Percentiles rank a stretch among this genome's conserved stretches.
phyloP scores from a whole-genome alignment of 2,329 filamentous ascomycete species.

The Apiospora rasikravindrae region DNA sequence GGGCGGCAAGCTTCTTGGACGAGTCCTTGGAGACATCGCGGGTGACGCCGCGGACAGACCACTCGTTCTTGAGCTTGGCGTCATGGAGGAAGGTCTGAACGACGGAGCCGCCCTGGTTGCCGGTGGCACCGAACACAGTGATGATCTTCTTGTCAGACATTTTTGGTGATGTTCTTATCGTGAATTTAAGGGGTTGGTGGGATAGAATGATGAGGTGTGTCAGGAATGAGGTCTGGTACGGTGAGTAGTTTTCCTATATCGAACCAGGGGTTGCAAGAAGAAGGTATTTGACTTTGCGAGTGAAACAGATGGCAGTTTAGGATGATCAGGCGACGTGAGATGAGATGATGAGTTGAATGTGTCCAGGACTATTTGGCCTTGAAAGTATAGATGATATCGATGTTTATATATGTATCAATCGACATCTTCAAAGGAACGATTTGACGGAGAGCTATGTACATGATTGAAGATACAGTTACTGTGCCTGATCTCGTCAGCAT shows the following conservation, averaged over 20 bases:
- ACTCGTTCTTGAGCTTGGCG: slow-evolving; percentile 50
- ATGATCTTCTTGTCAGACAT: slow-evolving; percentile 49
- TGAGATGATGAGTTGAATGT: neutral
- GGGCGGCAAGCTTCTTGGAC: slow-evolving; percentile 48
- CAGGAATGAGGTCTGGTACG: neutral
- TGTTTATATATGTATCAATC: neutral
- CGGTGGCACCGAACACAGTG: slow-evolving; percentile 64
- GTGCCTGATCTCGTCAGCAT: neutral
- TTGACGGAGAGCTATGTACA: neutral
- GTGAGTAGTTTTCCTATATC: neutral
- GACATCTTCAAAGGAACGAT: neutral
- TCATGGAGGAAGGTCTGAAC: slow-evolving; percentile 47
- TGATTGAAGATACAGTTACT: neutral
- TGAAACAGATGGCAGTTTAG: neutral
- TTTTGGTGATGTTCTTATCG: neutral
- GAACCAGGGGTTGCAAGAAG: no score
- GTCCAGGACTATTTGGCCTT: neutral
- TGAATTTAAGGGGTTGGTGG: neutral
- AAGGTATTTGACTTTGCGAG: neutral
- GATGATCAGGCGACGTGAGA: neutral
- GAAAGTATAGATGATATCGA: neutral
- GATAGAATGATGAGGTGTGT: neutral
- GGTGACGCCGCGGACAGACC: slow-evolving; percentile 60
- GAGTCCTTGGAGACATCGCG: slow-evolving; percentile 51
- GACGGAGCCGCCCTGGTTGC: slow-evolving; percentile 64